These are phyloP conservation scores for Eremothecium gossypii DNA, from an alignment of 1,139 yeast species.

Conservation along the genomic window DNA sequence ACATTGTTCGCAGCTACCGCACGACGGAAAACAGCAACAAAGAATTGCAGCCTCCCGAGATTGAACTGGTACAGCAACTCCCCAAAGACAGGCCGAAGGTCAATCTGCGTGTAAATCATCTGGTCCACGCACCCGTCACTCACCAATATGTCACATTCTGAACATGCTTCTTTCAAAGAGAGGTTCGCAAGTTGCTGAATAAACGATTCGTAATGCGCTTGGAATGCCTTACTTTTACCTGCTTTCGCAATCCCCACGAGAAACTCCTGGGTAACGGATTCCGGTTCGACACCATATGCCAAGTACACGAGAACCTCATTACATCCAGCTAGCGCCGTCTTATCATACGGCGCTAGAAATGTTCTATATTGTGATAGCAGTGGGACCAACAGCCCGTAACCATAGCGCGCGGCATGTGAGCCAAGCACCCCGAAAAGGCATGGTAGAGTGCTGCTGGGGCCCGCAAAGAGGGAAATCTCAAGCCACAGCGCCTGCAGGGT, in stretches of 20 bases:
- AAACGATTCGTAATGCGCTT: constrained; percentile 2
- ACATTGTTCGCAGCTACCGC: neutral
- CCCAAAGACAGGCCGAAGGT: neutral
- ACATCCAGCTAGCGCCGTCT: neutral
- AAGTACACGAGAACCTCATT: neutral
- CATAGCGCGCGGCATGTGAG: neutral
- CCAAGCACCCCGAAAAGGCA: too few relatives aligned
- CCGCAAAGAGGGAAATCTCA: constrained; percentile 34
- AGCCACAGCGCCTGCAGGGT: constrained; percentile 45
- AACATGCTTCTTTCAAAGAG: too few relatives aligned
- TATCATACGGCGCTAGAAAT: neutral
- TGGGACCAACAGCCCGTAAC: constrained; percentile 1
- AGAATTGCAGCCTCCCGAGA: neutral
- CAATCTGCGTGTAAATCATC: neutral
- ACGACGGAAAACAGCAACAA: neutral
- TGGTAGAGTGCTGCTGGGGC: constrained; percentile 9
- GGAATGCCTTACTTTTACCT: too few relatives aligned
- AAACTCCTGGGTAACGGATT: neutral
- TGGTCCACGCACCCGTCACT: too few relatives aligned
- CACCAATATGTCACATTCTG: too few relatives aligned
- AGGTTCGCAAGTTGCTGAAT: constrained; percentile 1
- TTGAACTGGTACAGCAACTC: neutral
- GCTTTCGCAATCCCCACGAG: neutral
- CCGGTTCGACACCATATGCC: constrained; percentile 1
- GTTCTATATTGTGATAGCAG: neutral